Evolutionary conservation across 1,284 basidiomycete species (phyloP).

Genomic region (Pseudozyma tsukubaensis): DNA sequence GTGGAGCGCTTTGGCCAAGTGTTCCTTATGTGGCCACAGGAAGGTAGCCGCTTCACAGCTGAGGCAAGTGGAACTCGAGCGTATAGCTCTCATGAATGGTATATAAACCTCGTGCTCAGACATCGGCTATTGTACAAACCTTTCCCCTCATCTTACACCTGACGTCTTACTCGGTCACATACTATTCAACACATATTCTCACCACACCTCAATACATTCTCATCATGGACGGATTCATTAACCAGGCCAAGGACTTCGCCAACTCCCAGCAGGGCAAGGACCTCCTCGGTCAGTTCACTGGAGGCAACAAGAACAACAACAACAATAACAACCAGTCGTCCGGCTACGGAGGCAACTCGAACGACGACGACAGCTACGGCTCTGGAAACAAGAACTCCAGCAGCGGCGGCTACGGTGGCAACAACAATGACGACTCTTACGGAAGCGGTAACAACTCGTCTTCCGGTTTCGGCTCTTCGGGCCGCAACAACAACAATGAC

Average conservation of each 20-base stretch:
- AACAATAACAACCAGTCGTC: constrained; percentile 20
- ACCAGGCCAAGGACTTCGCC: constrained; percentile 62
- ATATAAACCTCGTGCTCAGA: no score
- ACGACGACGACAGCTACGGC: constrained; percentile 10
- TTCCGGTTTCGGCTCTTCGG: constrained; percentile 11
- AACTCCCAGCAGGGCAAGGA: constrained; percentile 49
- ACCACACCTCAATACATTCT: background rate
- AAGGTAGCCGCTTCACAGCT: background rate
- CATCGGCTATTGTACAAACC: background rate
- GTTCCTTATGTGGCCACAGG: no score
- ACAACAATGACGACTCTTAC: constrained; percentile 9
- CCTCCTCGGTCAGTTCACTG: constrained; percentile 43
- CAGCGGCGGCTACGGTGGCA: background rate
- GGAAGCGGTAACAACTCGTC: constrained; percentile 14
- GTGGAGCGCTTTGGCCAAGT: no score
- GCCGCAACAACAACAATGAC: constrained; percentile 17
- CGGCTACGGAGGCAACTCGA: constrained; percentile 6
- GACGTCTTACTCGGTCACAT: no score
- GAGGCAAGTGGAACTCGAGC: no score
- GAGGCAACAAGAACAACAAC: constrained; percentile 43
- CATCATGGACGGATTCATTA: constrained; percentile 59
- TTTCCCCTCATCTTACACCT: background rate
- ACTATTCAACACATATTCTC: no score
- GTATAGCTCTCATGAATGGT: background rate
- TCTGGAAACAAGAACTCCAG: constrained; percentile 13